A percentile compares a stretch with the other conserved stretches of the same genome.
phyloP scores from a whole-genome alignment of 1,139 yeast genomes.

The Suhomyces bokatorum region DNA sequence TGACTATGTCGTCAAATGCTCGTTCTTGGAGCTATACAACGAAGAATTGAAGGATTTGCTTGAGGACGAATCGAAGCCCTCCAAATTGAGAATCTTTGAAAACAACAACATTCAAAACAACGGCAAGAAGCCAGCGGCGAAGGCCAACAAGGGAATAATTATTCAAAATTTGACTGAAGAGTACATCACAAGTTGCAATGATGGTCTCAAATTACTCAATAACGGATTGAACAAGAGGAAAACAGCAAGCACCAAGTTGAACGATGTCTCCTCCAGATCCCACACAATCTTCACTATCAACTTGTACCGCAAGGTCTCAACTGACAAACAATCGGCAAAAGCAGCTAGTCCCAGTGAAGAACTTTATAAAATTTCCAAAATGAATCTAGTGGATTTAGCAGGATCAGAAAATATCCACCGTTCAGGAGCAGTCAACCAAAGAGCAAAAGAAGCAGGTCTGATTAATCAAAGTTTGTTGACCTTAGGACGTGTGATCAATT shows the following conservation, averaged over 20 bases:
- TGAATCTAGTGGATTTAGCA: slow-evolving; percentile 84
- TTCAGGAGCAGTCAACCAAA: slow-evolving; percentile 75
- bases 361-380: slow-evolving; percentile 54
- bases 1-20: slow-evolving; percentile 66
- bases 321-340: neutral
- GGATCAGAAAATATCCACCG: slow-evolving; percentile 81
- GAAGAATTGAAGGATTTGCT: slow-evolving; percentile 69
- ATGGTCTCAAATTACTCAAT: slow-evolving; percentile 54
- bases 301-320: slow-evolving; percentile 44
- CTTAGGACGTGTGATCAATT: slow-evolving; percentile 80
- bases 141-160: slow-evolving; percentile 24
- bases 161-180: slow-evolving; percentile 61
- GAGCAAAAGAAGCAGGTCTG: slow-evolving; percentile 87
- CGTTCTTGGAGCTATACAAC: slow-evolving; percentile 72
- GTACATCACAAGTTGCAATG: slow-evolving; percentile 50
- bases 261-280: slow-evolving; percentile 68
- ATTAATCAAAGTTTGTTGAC: slow-evolving; percentile 83
- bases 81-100: slow-evolving; percentile 54
- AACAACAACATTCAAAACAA: neutral
- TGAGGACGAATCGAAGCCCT: slow-evolving; percentile 35
- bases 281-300: slow-evolving; percentile 71
- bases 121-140: slow-evolving; percentile 2
- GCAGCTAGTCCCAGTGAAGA: slow-evolving; percentile 29
- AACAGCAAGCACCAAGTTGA: slow-evolving; percentile 70
- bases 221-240: slow-evolving; percentile 59